Base-by-base conservation (phyloP, 345 rosid species). In the Syzygium aqueum region DNA sequence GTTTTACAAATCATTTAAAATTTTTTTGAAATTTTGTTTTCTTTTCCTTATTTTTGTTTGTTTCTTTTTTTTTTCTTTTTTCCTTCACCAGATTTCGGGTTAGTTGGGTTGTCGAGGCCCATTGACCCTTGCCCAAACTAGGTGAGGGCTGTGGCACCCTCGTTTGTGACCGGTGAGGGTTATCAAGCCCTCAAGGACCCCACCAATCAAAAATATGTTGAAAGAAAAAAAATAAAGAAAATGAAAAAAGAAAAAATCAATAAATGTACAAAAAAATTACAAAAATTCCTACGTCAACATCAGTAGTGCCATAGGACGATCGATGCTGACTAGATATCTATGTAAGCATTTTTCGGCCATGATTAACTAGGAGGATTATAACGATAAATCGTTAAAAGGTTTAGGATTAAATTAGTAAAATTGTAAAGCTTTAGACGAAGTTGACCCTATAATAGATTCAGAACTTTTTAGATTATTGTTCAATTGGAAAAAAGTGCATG, bases 261-360 rank as follows among this genome's bases (percentile, higher is more conserved):
- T 23, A 25, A 25, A n/a, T 57, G 5, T 25, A 57, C 25, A 57
- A 56, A 25, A 25, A 11, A 27, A 1, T 43, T 61, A 61, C 16
- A 61, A n/a, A 61, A 61, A 12, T 61, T 27, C 30, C 17, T 19
- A 30, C 10, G 3, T 30, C 11, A 16, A 5, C 22, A 1, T 10
- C 2, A 3, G 11, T 3, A 19, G 2, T 30, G 11, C 16, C 43
- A 67, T 8, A 30, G 1, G 12, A 67, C 2, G 1, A 4, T 11
- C 6, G 0, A 5, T 2, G 43, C 6, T 0, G 3, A 16, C 11
- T 16, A 4, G 6, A 10, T 30, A 8, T 3, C 43, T 22, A 65
- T 11, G 4, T 30, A 30, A 65, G 37, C 46, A 30, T 30, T 65
- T 65, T 65, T 19, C 5, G 0, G 8, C 17, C 4, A 65, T 16